Evolutionary conservation across 306 rosid species (phyloP).

Genomic region (Dryas drummondii): DNA sequence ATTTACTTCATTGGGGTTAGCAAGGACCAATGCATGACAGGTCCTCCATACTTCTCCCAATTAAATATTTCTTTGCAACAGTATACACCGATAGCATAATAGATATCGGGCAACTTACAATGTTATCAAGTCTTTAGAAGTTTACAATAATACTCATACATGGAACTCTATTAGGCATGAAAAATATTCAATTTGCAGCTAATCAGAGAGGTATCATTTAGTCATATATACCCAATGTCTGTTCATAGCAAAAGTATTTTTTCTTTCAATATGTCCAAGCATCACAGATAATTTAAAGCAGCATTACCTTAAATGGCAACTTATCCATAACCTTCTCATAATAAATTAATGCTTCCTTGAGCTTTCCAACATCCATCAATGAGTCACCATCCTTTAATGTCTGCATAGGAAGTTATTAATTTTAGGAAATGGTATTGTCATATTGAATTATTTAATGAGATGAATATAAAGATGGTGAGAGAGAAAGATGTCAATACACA

Average conservation of each 20-base stretch:
- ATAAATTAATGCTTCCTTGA: conserved; percentile 65
- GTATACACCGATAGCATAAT: background rate
- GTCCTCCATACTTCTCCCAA: background rate
- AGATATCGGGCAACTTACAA: background rate
- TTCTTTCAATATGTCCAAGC: background rate
- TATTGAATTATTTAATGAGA: background rate
- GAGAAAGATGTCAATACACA: background rate
- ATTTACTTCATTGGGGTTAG: background rate
- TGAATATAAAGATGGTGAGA: background rate
- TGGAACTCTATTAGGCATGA: background rate
- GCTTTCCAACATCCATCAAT: conserved; percentile 67
- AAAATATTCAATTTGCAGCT: background rate
- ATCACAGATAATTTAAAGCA: conserved; percentile 11
- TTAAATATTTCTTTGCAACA: background rate
- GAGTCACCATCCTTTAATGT: conserved; percentile 70
- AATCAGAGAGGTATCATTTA: background rate
- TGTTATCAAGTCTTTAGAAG: background rate
- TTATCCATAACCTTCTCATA: conserved; percentile 73
- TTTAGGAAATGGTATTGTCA: background rate
- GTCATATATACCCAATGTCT: background rate
- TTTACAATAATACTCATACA: background rate
- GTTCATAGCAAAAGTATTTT: background rate
- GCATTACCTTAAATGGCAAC: conserved; percentile 66
- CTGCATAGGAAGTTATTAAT: conserved; percentile 36
- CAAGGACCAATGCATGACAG: background rate